Evolutionary conservation across 75 land plant species (phyloP).

Genomic region (Cryptomeria japonica): DNA sequence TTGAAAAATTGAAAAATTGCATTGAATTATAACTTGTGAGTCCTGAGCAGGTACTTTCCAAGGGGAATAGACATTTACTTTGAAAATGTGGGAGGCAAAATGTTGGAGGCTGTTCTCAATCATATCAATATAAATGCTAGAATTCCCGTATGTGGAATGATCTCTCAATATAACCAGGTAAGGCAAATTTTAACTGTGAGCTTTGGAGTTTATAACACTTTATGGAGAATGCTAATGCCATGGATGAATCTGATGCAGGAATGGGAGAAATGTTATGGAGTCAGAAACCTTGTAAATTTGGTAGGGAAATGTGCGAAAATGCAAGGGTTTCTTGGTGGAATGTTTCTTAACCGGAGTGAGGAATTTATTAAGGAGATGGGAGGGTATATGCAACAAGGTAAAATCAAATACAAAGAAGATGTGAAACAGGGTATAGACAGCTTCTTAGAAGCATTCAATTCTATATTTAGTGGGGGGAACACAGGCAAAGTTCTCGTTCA

Average conservation of each 20-base stretch:
- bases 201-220: background rate
- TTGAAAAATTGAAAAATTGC: no score
- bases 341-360: slow-evolving; percentile 3
- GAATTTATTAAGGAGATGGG: slow-evolving; percentile 30
- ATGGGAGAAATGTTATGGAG: slow-evolving; percentile 28
- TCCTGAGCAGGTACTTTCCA: background rate
- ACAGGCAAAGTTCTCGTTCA: slow-evolving; percentile 38
- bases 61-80: background rate
- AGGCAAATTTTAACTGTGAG: no score
- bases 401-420: slow-evolving; percentile 25
- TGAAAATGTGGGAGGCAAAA: no score
- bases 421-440: slow-evolving; percentile 41
- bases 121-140: background rate
- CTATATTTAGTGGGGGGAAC: slow-evolving; percentile 32
- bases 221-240: background rate
- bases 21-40: background rate
- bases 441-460: slow-evolving; percentile 34
- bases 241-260: slow-evolving; percentile 22
- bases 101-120: background rate
- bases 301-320: slow-evolving; percentile 33
- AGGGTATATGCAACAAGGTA: slow-evolving; percentile 28
- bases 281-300: slow-evolving; percentile 33
- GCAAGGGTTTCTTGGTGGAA: slow-evolving; percentile 28
- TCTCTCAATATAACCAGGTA: background rate
- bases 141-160: background rate